Percentiles rank a stretch among this genome's conserved stretches.
These are phyloP conservation scores for Neolentinus lepideus DNA, from an alignment of 1,284 basidiomycete genomes.

Conservation along the genomic window DNA sequence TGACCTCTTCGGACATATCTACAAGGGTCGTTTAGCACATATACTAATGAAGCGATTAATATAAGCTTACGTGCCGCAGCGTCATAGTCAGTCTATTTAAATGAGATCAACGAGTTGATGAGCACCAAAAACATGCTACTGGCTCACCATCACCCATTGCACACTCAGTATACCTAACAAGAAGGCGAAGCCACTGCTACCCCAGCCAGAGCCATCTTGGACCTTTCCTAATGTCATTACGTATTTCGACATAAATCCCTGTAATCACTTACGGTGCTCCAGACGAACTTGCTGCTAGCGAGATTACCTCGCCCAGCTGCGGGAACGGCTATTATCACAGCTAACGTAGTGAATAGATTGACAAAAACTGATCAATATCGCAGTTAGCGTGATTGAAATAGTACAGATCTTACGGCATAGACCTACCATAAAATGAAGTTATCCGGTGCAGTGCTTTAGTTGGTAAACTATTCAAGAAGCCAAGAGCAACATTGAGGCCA, in stretches of 20 bases:
- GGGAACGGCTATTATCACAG: constrained; percentile 13
- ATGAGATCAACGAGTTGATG: not conserved
- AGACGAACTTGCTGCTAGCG: constrained; percentile 11
- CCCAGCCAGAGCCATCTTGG: constrained; percentile 14
- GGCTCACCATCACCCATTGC: constrained; percentile 15
- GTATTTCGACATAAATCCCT: not conserved
- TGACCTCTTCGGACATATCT: constrained; percentile 15
- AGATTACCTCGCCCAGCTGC: constrained; percentile 9
- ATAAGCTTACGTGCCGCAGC: constrained; percentile 12
- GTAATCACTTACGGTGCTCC: constrained; percentile 9
- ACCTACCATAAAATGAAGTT: constrained; percentile 9
- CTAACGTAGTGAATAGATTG: constrained; percentile 11
- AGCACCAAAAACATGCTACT: not conserved
- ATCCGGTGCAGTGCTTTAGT: constrained; percentile 11
- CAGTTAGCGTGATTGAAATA: not conserved
- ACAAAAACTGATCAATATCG: constrained; percentile 8
- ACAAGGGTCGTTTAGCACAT: not conserved
- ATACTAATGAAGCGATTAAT: not conserved
- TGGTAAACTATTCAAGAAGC: constrained; percentile 13
- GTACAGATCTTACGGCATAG: not conserved
- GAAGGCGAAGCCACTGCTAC: constrained; percentile 13
- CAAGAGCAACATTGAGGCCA: constrained; percentile 11
- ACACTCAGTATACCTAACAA: constrained; percentile 15
- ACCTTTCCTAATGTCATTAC: constrained; percentile 6
- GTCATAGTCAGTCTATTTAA: constrained; percentile 14